phyloP scores from a whole-genome alignment of 257 asterid genomes.

The Solanum megistacrolobum region DNA sequence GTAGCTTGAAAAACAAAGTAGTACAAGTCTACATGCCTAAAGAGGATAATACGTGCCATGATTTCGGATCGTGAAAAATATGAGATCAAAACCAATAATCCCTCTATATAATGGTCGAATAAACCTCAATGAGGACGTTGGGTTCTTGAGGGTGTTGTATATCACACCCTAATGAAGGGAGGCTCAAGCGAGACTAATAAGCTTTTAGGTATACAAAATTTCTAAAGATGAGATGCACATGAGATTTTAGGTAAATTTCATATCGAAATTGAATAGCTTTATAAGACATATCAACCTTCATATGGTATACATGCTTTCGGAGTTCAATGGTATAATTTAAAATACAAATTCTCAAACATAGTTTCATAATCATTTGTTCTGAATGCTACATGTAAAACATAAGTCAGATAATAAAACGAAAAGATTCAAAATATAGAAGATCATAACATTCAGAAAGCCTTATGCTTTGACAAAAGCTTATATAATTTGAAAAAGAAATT shows the following conservation, averaged over 20 bases:
- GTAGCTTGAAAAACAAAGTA: not conserved
- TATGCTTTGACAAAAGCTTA: not conserved
- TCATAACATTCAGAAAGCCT: not conserved
- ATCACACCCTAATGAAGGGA: not conserved
- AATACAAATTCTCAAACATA: no score
- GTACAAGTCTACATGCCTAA: not conserved
- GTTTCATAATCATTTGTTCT: no score
- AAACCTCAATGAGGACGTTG: not conserved
- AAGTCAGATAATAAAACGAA: not conserved
- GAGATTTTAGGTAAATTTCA: not conserved
- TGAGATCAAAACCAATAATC: not conserved
- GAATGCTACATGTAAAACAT: not conserved
- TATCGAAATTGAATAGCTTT: not conserved
- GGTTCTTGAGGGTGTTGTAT: not conserved
- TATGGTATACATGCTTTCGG: not conserved
- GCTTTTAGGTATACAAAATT: not conserved
- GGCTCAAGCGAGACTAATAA: not conserved
- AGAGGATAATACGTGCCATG: not conserved
- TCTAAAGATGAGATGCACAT: not conserved
- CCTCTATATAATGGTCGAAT: not conserved
- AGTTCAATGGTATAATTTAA: no score
- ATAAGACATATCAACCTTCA: no score
- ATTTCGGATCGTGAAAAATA: not conserved
- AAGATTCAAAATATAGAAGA: not conserved
- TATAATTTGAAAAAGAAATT: not conserved